Evolutionary conservation across 2,329 filamentous ascomycete genomes (phyloP).

Genomic region (Colletotrichum cordylinicola): DNA sequence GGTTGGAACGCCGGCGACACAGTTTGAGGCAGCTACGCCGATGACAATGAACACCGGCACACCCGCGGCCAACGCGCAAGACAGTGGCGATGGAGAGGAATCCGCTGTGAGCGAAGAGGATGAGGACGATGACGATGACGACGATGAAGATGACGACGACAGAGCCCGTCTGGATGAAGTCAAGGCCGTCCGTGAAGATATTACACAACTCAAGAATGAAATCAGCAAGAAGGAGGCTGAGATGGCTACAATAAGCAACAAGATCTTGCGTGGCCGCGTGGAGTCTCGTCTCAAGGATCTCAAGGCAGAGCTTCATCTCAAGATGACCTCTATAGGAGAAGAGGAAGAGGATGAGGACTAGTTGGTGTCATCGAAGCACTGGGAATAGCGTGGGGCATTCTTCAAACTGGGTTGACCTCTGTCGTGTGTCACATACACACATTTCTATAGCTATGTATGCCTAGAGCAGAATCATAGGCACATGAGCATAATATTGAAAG

Average conservation of each 20-base stretch:
- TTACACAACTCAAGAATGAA: slow-evolving; percentile 57
- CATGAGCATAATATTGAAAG: neutral
- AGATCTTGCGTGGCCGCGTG: slow-evolving; percentile 56
- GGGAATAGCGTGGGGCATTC: neutral
- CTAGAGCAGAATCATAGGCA: neutral
- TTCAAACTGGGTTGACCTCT: neutral
- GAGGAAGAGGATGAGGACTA: slow-evolving; percentile 24
- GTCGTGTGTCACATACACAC: neutral
- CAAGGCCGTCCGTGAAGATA: slow-evolving; percentile 61
- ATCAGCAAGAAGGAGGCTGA: slow-evolving; percentile 51
- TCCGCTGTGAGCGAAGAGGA: slow-evolving; percentile 52
- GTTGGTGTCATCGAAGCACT: neutral
- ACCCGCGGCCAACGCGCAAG: slow-evolving; percentile 47
- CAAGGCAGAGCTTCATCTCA: slow-evolving; percentile 49
- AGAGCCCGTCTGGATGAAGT: slow-evolving; percentile 54
- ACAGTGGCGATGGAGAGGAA: slow-evolving; percentile 51
- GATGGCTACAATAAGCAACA: slow-evolving; percentile 47
- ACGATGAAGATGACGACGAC: slow-evolving; percentile 60
- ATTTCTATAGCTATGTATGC: neutral
- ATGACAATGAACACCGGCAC: slow-evolving; percentile 47
- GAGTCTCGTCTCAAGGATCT: slow-evolving; percentile 55
- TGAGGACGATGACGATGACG: slow-evolving; percentile 58
- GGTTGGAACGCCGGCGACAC: slow-evolving; percentile 47
- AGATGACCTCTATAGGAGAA: slow-evolving; percentile 47
- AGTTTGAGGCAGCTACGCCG: slow-evolving; percentile 50